Base-by-base conservation (phyloP, 495 filamentous ascomycete species). In the Penicillium taxi region DNA sequence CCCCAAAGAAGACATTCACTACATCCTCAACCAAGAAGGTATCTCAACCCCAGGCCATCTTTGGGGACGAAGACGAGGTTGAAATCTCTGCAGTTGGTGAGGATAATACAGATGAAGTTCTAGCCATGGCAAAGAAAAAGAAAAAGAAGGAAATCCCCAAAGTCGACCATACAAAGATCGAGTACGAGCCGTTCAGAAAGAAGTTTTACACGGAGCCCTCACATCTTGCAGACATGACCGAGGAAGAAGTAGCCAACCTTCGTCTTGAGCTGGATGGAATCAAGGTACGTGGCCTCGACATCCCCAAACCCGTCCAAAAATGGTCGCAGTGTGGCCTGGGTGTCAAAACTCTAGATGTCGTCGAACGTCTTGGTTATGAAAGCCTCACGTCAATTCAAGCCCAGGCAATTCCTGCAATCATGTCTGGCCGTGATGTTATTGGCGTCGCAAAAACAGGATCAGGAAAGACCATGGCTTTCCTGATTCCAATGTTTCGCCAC, bases 401-500 rank as follows among this genome's bases (percentile, higher is more conserved):
- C 41, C 93, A 99, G 53, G 91, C 93, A 2, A 80, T 96, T 47
- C 93, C 93, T 7, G 79, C 86, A 6, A 87, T 95, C 44, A 94
- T 95, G 86, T 91, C 90, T 23, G 93, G 93, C 11, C 80, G 87
- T 48, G 90, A 99, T 67, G 81, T 96, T 9, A 93, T 96, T 43
- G 91, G 90, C 47, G 84, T 96, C 26, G 93, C 93, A 2, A 96
- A 96, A 59, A 99, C 93, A 13, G 93, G 93, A 3, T 96, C 93
- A n/a, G 93, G 93, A 47, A 99, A 99, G 60, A 99, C 93, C 1
- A 80, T 95, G 45, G 91, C 93, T 16, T 99, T 95, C 53, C 59
- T 90, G 9, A 71, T 99, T 12, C 91, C 91, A 13, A 94, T 96
- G 84, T 95, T 96, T 51, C 77, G 91, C 14, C 91, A 99, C 54